Conservation (phyloP, 192 early-diverging fungal species). For the Coemansia umbellata region DNA sequence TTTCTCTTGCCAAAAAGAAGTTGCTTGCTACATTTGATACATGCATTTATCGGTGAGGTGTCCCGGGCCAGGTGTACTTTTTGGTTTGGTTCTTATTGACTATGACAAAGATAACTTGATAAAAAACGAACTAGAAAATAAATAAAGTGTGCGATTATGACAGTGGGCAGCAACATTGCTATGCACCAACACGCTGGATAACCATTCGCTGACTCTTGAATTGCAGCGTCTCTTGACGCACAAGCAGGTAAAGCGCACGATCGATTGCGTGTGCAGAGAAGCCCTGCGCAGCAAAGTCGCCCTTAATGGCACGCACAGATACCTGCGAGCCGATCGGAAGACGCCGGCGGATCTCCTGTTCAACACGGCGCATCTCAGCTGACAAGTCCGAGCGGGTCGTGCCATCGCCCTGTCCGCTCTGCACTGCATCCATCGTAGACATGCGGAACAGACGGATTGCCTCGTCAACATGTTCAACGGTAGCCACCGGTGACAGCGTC, state of each 20-base stretch:
- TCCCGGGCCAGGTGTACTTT: too few relatives aligned
- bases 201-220: conserved; percentile 72
- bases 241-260: conserved; percentile 75
- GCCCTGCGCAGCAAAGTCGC: conserved; percentile 55
- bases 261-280: conserved; percentile 57
- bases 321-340: conserved; percentile 85
- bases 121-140: not conserved
- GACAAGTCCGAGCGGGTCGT: conserved; percentile 70
- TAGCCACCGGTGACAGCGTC: conserved; percentile 76
- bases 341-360: conserved; percentile 79
- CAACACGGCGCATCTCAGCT: conserved; percentile 72
- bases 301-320: conserved; percentile 57
- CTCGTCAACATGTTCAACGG: conserved; percentile 90
- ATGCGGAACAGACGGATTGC: conserved; percentile 96
- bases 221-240: conserved; percentile 75
- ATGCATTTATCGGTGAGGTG: too few relatives aligned
- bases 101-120: too few relatives aligned
- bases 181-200: conserved; percentile 52
- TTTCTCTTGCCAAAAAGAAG: too few relatives aligned
- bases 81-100: too few relatives aligned
- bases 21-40: too few relatives aligned
- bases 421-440: conserved; percentile 96
- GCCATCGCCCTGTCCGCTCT: conserved; percentile 79
- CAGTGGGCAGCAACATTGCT: too few relatives aligned
- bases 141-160: not conserved